Base-by-base conservation (phyloP, 2,329 filamentous ascomycete species). In the Lachnellula subtilissima region DNA sequence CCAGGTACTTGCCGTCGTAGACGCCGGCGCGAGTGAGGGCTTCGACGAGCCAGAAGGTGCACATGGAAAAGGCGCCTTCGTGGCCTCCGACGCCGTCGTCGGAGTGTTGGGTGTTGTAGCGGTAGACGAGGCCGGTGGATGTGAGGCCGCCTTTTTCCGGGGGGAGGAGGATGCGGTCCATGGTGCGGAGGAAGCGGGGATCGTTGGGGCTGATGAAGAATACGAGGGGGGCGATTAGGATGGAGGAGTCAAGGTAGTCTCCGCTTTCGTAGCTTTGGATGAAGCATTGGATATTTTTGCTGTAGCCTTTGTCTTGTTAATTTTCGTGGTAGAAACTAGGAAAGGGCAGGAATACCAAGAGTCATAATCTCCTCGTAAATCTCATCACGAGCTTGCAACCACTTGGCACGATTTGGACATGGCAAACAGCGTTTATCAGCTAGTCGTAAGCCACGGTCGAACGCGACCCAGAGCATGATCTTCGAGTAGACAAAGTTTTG, bases 401-500 rank as follows among this genome's bases (percentile, higher is more conserved):
- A 92, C 50, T 81, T 78, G 42, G 69, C 70, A 3, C 87, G 79
- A 64, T 87, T 86, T 1, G 87, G 88, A 59, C 88, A 91, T 0
- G 88, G 88, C 22, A 92, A 80, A 64, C 85, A 87, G 53, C 89
- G 77, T 71, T 91, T 92, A 17, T 91, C 87, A 4, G 86, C 78
- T 0, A 91, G 79, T 2, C 88, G 86, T 12, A 91, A 73, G 9
- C 85, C 88, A 5, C 88, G 84, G 68, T 92, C 88, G 60, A 92
- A 83, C 17, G 88, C 87, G 3, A 92, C 88, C 88, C 88, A 92
- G 22, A 92, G 78, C 85, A 91, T 89, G 61, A 92, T 79, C 68
- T 91, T 89, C n/a, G 85, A 89, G 71, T 91, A 92, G 14, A 86
- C 83, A 63, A 91, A 92, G 66, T 90, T 83, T 70, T 91, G 87